Percentiles rank a stretch among this genome's conserved stretches.
Evolutionary conservation across 345 rosid species (phyloP).

Genomic region (Populus davidiana): DNA sequence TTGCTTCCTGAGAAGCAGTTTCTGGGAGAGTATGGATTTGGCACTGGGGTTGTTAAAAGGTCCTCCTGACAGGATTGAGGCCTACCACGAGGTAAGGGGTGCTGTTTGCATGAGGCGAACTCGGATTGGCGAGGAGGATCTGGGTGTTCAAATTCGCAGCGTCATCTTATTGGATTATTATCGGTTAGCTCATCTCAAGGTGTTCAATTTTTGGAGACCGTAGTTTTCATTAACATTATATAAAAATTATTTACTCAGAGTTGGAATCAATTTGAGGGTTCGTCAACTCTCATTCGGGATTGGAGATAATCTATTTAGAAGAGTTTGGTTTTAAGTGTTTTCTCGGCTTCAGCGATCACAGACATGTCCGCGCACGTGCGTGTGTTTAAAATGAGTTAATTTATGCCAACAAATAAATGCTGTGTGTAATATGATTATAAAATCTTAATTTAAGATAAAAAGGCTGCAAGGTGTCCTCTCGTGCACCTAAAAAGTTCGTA

Average conservation of each 20-base stretch:
- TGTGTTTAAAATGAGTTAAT: too few relatives aligned
- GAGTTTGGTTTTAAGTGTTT: background rate
- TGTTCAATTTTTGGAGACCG: background rate
- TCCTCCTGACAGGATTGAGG: background rate
- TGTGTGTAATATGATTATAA: too few relatives aligned
- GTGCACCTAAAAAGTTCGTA: too few relatives aligned
- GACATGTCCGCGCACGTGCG: background rate
- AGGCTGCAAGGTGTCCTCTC: too few relatives aligned
- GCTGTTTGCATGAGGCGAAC: background rate
- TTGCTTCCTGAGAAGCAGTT: constrained; percentile 14
- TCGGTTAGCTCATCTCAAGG: constrained; percentile 17
- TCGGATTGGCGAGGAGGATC: background rate
- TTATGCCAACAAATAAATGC: too few relatives aligned
- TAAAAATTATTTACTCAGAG: background rate
- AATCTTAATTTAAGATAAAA: too few relatives aligned
- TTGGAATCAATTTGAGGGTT: background rate
- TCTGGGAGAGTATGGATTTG: background rate
- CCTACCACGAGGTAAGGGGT: background rate
- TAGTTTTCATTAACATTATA: background rate
- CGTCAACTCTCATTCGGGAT: background rate
- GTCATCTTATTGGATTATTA: background rate
- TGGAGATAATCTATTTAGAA: background rate
- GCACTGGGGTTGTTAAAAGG: background rate
- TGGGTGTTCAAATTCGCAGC: background rate
- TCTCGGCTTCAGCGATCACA: background rate